Conservation (phyloP, 352 stramenopile genomes). For the Phytophthora syringae region DNA sequence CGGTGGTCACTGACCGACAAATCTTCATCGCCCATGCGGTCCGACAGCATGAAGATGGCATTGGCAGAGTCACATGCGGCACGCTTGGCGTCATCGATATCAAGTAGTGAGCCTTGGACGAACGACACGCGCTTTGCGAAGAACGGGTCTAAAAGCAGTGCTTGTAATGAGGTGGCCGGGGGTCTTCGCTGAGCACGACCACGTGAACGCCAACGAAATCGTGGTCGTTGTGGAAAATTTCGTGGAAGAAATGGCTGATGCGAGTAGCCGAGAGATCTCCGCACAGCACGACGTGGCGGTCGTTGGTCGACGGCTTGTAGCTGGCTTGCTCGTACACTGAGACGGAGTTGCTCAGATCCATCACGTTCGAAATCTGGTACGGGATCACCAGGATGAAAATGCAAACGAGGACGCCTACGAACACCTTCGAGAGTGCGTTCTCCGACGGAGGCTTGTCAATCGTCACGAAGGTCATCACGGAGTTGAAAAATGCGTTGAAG, state of each 20-base stretch:
- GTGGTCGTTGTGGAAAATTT: conserved; percentile 90
- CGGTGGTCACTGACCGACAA: conserved; percentile 76
- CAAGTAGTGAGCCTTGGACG: conserved; percentile 80
- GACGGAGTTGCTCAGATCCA: conserved; percentile 80
- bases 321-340: conserved; percentile 75
- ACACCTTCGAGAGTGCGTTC: conserved; percentile 82
- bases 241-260: conserved; percentile 87
- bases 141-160: conserved; percentile 84
- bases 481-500: conserved; percentile 91
- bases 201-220: conserved; percentile 83
- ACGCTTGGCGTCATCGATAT: conserved; percentile 80
- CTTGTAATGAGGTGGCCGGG: conserved; percentile 77
- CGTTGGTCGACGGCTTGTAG: conserved; percentile 69
- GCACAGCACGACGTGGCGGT: conserved; percentile 83
- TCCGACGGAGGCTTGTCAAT: conserved; percentile 86
- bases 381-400: conserved; percentile 87
- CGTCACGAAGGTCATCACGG: conserved; percentile 87
- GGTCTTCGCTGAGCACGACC: conserved; percentile 78
- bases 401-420: conserved; percentile 83
- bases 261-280: conserved; percentile 81
- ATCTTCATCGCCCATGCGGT: conserved; percentile 71
- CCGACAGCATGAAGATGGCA: conserved; percentile 83
- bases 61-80: conserved; percentile 66
- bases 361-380: conserved; percentile 85
- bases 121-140: conserved; percentile 86